A percentile compares a stretch with the other conserved stretches of the same genome.
Conservation (phyloP, 2,329 filamentous ascomycete genomes). For the Dichotomopilus funicola region DNA sequence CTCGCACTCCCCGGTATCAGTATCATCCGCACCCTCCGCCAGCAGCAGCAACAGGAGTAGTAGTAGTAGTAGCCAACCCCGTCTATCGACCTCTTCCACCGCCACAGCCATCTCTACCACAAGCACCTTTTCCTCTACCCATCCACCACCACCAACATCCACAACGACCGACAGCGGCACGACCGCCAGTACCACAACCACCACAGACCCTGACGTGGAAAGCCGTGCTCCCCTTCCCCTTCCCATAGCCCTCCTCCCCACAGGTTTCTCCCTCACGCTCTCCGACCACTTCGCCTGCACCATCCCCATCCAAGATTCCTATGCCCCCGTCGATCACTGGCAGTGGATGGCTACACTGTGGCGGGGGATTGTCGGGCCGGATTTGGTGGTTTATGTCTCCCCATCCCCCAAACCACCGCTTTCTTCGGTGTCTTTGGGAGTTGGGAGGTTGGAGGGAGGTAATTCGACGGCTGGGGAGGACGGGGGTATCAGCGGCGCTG, state of each 20-base stretch:
- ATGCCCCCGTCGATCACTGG: slow-evolving; percentile 86
- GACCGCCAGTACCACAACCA: not conserved
- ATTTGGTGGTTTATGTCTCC: slow-evolving; percentile 65
- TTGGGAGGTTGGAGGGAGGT: too few species aligned
- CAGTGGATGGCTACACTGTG: slow-evolving; percentile 94
- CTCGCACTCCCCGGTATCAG: slow-evolving; percentile 8
- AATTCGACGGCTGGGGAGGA: not conserved
- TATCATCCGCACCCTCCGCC: not conserved
- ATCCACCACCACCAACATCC: too few species aligned
- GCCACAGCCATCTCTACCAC: not conserved
- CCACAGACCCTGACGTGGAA: not conserved
- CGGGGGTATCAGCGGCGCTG: slow-evolving; percentile 13
- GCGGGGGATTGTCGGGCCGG: slow-evolving; percentile 77
- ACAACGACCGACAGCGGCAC: too few species aligned
- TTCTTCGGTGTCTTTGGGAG: not conserved
- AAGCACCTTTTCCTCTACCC: not conserved
- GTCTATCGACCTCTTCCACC: slow-evolving; percentile 1
- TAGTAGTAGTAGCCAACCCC: not conserved
- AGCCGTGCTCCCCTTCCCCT: slow-evolving; percentile 26
- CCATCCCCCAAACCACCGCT: not conserved
- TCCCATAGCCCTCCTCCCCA: slow-evolving; percentile 69
- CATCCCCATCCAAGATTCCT: slow-evolving; percentile 70
- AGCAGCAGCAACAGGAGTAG: not conserved
- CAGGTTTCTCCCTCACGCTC: slow-evolving; percentile 72
- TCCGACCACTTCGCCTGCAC: slow-evolving; percentile 68